These are phyloP conservation scores for Guadua angustifolia DNA, from an alignment of 176 grass and related monocot genomes.

Conservation along the genomic window DNA sequence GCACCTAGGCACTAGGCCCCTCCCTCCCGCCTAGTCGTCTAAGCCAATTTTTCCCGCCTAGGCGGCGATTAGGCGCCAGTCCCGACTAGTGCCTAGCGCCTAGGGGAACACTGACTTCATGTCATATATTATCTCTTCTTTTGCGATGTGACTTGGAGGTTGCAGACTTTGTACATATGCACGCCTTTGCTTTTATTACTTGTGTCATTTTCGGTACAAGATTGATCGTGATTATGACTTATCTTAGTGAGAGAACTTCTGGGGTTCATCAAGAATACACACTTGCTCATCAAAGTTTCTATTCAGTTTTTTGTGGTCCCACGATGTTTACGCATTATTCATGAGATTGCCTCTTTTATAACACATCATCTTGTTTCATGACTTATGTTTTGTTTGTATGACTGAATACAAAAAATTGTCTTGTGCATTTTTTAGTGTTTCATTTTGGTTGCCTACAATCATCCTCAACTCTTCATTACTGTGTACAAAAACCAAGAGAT, in stretches of 20 bases:
- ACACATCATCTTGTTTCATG: not conserved
- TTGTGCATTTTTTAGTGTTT: not conserved
- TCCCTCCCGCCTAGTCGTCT: too few relatives aligned
- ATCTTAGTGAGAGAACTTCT: constrained; percentile 1
- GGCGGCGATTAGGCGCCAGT: too few relatives aligned
- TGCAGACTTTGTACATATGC: not conserved
- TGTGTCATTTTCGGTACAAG: not conserved
- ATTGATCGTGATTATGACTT: not conserved
- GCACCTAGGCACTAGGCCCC: too few relatives aligned
- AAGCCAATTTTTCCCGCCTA: too few relatives aligned
- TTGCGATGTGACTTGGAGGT: not conserved
- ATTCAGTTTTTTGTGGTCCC: not conserved
- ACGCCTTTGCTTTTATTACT: not conserved
- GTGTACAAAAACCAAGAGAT: not conserved
- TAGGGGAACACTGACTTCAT: too few relatives aligned
- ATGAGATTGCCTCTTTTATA: not conserved
- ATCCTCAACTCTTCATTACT: not conserved
- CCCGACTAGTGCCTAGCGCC: too few relatives aligned
- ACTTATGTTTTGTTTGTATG: not conserved
- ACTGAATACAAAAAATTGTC: not conserved
- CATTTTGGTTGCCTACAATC: constrained; percentile 5
- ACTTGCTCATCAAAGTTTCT: not conserved
- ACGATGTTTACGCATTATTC: not conserved
- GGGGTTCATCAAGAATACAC: not conserved
- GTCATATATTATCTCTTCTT: not conserved